Percentiles rank a stretch among this genome's conserved stretches.
Evolutionary conservation across 768 basidiomycete genomes (phyloP).

Genomic region (Calocera viscosa): DNA sequence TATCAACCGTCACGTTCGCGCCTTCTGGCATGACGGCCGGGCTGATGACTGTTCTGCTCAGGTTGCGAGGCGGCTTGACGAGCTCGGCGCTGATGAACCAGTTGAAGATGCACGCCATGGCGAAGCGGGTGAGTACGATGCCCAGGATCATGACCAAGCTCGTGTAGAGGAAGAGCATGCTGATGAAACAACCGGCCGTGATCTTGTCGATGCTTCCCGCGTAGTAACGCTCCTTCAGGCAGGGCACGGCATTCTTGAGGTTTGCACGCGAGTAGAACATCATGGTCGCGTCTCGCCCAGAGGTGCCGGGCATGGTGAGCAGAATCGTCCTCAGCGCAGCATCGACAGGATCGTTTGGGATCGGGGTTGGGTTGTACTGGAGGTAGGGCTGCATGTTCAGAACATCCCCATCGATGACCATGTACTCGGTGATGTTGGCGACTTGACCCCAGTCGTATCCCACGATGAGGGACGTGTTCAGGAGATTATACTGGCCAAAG

Average conservation of each 20-base stretch:
- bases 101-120: conserved; percentile 92
- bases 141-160: conserved; percentile 84
- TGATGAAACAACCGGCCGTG: conserved; percentile 89
- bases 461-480: conserved; percentile 52
- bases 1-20: conserved; percentile 87
- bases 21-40: conserved; percentile 95
- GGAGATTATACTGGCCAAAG: conserved; percentile 47
- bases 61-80: conserved; percentile 61
- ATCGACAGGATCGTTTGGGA: conserved; percentile 69
- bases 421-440: conserved; percentile 50
- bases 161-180: conserved; percentile 75
- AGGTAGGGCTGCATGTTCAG: conserved; percentile 88
- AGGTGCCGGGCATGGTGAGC: conserved; percentile 32
- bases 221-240: conserved; percentile 72
- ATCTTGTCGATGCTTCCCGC: conserved; percentile 96
- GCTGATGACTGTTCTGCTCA: conserved; percentile 75
- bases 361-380: conserved; percentile 49
- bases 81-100: conserved; percentile 86
- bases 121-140: conserved; percentile 81
- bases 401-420: conserved; percentile 88
- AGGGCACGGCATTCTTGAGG: conserved; percentile 57
- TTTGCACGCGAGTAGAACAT: conserved; percentile 63
- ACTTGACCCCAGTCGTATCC: conserved; percentile 93
- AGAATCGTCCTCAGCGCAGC: conserved; percentile 66
- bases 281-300: conserved; percentile 82